phyloP scores from a whole-genome alignment of 345 rosid genomes.

The Laguncularia racemosa region DNA sequence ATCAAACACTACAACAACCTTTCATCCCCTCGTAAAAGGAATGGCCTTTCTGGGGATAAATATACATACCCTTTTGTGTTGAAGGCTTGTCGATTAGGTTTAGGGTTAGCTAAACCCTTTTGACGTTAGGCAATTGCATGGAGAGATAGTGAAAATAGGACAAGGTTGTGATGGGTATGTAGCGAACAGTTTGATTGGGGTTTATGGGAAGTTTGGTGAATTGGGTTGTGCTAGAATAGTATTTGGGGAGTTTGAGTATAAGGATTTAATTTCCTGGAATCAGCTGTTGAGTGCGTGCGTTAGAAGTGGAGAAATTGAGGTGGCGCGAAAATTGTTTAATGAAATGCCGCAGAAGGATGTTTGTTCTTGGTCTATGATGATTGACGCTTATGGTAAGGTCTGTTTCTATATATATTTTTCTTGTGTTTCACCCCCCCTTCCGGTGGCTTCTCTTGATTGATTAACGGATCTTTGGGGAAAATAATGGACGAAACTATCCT shows the following conservation, averaged over 20 bases:
- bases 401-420: constrained; percentile 4
- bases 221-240: constrained; percentile 17
- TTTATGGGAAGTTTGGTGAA: constrained; percentile 32
- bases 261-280: constrained; percentile 37
- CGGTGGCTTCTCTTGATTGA: background rate
- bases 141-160: constrained; percentile 34
- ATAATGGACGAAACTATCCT: too few species aligned
- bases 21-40: constrained; percentile 14
- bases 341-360: constrained; percentile 35
- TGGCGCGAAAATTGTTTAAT: constrained; percentile 31
- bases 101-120: constrained; percentile 20
- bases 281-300: constrained; percentile 28
- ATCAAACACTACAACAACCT: constrained; percentile 19
- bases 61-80: constrained; percentile 34
- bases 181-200: constrained; percentile 26
- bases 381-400: constrained; percentile 34
- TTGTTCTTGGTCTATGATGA: constrained; percentile 37
- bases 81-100: constrained; percentile 21
- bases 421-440: background rate
- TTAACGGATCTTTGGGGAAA: background rate
- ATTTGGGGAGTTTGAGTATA: constrained; percentile 28
- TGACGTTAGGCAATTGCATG: constrained; percentile 24
- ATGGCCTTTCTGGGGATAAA: constrained; percentile 16
- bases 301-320: constrained; percentile 16
- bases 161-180: constrained; percentile 21